A percentile compares a stretch with the other conserved stretches of the same genome.
Conservation (phyloP, 805 yeast genomes). For the Candida yuanshanica region DNA sequence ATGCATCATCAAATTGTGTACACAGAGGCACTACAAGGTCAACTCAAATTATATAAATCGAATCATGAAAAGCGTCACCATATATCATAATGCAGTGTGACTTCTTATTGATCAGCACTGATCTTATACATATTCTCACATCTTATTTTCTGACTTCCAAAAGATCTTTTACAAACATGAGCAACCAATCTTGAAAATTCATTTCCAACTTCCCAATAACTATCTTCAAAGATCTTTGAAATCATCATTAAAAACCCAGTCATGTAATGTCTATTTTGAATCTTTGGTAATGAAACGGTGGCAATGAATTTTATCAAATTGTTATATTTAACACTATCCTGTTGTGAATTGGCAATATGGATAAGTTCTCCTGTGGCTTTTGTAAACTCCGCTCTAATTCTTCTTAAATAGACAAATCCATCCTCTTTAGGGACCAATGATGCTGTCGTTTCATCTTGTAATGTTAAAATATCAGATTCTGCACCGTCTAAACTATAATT, state of each 20-base stretch:
- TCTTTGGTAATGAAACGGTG: conserved; percentile 28
- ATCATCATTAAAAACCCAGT: conserved; percentile 50
- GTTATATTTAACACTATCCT: conserved; percentile 35
- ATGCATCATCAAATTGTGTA: neutral
- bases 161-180: conserved; percentile 49
- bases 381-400: conserved; percentile 41
- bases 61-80: too few relatives aligned
- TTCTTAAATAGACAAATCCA: conserved; percentile 44
- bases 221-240: conserved; percentile 32
- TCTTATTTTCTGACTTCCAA: conserved; percentile 41
- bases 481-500: conserved; percentile 43
- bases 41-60: too few relatives aligned
- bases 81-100: neutral
- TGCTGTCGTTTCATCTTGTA: conserved; percentile 14
- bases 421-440: conserved; percentile 36
- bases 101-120: neutral
- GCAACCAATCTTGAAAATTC: conserved; percentile 49
- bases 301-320: conserved; percentile 37
- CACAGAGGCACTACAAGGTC: too few relatives aligned
- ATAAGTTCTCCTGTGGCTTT: conserved; percentile 26
- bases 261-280: conserved; percentile 41
- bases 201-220: conserved; percentile 51
- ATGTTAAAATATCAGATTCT: conserved; percentile 31
- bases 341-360: conserved; percentile 26
- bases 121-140: conserved; percentile 47